phyloP scores from a whole-genome alignment of 1,284 basidiomycete genomes.

The Kalmanozyma brasiliensis region DNA sequence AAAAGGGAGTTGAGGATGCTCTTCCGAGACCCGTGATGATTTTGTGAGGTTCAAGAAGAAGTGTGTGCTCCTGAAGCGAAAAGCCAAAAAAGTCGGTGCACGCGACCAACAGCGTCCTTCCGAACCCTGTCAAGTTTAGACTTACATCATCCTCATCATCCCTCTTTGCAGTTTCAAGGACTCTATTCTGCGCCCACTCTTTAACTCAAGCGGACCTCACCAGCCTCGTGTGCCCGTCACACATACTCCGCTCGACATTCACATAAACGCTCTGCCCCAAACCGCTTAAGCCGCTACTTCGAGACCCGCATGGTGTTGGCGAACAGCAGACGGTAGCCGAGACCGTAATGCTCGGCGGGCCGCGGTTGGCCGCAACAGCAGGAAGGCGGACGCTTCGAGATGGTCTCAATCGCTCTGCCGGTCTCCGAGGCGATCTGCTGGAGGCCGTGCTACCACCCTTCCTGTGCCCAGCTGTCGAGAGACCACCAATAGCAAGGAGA shows the following conservation, averaged over 20 bases:
- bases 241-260: too few relatives aligned
- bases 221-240: too few relatives aligned
- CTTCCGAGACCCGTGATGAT: constrained; percentile 18
- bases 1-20: too few relatives aligned
- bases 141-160: constrained; percentile 21
- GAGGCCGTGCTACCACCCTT: constrained; percentile 19
- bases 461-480: constrained; percentile 26
- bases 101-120: constrained; percentile 25
- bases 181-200: too few relatives aligned
- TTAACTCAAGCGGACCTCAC: too few relatives aligned
- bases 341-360: constrained; percentile 35
- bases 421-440: neutral
- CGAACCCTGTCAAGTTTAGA: constrained; percentile 3
- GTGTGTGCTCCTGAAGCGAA: neutral
- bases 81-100: constrained; percentile 20
- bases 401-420: neutral
- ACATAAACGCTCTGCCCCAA: too few relatives aligned
- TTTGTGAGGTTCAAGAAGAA: neutral
- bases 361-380: constrained; percentile 17
- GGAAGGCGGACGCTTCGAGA: constrained; percentile 4
- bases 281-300: neutral
- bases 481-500: neutral
- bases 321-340: constrained; percentile 18
- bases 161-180: neutral
- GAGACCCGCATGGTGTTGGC: constrained; percentile 22